These are phyloP conservation scores for Syzygium grande DNA, from an alignment of 345 rosid genomes.

Conservation along the genomic window DNA sequence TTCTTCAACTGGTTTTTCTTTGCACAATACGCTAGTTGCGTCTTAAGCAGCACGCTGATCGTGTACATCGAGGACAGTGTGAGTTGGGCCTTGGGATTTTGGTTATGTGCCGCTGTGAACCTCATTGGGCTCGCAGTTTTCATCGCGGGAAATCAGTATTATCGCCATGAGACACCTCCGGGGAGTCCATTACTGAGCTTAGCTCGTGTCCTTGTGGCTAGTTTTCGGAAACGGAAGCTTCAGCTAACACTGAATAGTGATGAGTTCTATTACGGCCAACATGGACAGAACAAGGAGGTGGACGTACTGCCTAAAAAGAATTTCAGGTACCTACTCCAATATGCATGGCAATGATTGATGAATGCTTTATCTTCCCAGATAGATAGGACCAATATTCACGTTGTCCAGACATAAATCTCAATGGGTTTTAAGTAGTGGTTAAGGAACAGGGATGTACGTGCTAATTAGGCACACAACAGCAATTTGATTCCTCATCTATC, in stretches of 20 bases:
- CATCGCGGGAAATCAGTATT: constrained; percentile 6
- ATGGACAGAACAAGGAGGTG: neutral
- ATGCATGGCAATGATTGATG: neutral
- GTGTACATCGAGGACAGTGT: constrained; percentile 13
- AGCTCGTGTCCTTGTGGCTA: constrained; percentile 11
- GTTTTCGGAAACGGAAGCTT: constrained; percentile 3
- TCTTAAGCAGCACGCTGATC: constrained; percentile 1
- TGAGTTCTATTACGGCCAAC: constrained; percentile 1
- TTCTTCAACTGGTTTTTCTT: constrained; percentile 18
- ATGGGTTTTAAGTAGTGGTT: neutral
- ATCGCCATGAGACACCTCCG: constrained; percentile 5
- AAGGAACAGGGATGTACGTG: neutral
- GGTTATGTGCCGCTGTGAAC: constrained; percentile 5
- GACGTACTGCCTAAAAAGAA: neutral
- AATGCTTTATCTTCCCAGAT: neutral
- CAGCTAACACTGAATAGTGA: neutral
- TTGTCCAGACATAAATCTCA: neutral
- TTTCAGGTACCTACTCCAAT: neutral
- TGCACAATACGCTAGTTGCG: neutral
- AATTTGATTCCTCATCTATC: neutral
- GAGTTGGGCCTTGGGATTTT: constrained; percentile 16
- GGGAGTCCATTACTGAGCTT: constrained; percentile 9
- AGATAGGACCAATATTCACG: neutral
- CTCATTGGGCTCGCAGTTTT: constrained; percentile 2
- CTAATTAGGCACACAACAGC: neutral